phyloP scores from a whole-genome alignment of 139 green algal species.

The Medakamo hakoo region DNA sequence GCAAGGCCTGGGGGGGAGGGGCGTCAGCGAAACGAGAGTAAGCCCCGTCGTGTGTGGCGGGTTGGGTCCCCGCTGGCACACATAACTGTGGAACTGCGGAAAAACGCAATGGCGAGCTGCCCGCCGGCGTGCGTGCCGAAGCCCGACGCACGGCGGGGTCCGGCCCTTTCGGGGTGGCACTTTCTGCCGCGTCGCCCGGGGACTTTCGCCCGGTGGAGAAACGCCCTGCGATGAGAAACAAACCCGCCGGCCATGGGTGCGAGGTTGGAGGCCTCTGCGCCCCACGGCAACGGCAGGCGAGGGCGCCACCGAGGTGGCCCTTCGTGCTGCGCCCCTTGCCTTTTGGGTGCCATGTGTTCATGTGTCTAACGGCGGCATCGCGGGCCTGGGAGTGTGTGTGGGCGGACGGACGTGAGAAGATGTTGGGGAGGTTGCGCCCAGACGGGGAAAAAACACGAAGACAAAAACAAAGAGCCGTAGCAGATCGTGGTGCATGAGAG shows the following conservation, averaged over 20 bases:
- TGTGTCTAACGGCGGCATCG: too few species aligned
- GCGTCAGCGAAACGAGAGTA: conserved; percentile 87
- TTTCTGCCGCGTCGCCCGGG: conserved; percentile 90
- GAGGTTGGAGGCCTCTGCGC: conserved; percentile 10
- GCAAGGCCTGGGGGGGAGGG: conserved; percentile 6
- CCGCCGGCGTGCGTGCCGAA: conserved; percentile 19
- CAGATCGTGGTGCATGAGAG: too few species aligned
- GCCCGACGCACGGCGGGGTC: conserved; percentile 36
- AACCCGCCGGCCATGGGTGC: too few species aligned
- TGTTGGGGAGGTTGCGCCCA: not conserved
- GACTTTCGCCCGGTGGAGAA: conserved; percentile 98
- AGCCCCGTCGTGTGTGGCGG: conserved; percentile 92
- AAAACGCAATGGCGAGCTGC: conserved; percentile 73
- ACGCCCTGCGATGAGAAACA: too few species aligned
- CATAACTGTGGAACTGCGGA: conserved; percentile 78
- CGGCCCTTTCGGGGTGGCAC: conserved; percentile 76
- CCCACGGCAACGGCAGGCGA: not conserved
- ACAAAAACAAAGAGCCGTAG: not conserved
- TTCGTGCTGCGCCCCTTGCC: conserved; percentile 52
- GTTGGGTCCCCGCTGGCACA: conserved; percentile 50
- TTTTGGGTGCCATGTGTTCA: not conserved
- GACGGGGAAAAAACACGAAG: not conserved
- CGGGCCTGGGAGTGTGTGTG: not conserved
- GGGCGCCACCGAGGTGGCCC: conserved; percentile 49
- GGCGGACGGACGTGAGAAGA: not conserved